A percentile compares a stretch with the other conserved stretches of the same genome.
phyloP scores from a whole-genome alignment of 306 rosid genomes.

The Ormosia emarginata region DNA sequence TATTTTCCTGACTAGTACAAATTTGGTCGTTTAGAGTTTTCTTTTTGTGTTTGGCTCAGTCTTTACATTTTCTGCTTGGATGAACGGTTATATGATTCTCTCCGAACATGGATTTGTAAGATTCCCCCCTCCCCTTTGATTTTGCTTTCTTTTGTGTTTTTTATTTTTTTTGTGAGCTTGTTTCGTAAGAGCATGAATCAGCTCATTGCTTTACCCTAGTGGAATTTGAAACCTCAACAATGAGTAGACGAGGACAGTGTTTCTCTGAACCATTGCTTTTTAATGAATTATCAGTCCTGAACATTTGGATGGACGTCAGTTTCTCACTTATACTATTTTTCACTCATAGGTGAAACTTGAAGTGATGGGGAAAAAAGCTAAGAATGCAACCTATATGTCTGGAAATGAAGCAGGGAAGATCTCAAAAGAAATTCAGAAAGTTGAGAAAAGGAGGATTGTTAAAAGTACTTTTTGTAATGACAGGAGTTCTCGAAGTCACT shows the following conservation, averaged over 20 bases:
- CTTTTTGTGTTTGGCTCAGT: not conserved
- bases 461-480: slow-evolving; percentile 97
- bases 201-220: not conserved
- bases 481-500: slow-evolving; percentile 95
- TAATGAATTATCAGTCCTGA: not conserved
- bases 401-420: slow-evolving; percentile 97
- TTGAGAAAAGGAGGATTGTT: slow-evolving; percentile 92
- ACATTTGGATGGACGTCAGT: not conserved
- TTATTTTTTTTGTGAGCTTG: not conserved
- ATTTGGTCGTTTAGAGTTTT: not conserved
- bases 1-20: not conserved
- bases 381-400: slow-evolving; percentile 89
- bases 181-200: not conserved
- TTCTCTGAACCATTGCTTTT: not conserved
- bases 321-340: slow-evolving; percentile 5
- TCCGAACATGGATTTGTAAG: too few species aligned
- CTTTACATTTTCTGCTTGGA: too few species aligned
- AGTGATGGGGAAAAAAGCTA: slow-evolving; percentile 99
- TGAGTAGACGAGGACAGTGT: not conserved
- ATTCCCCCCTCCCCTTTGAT: too few species aligned
- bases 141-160: too few species aligned
- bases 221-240: not conserved
- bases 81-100: too few species aligned
- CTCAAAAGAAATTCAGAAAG: slow-evolving; percentile 96
- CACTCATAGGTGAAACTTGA: slow-evolving; percentile 77